A percentile compares a stretch with the other conserved stretches of the same genome.
phyloP scores from a whole-genome alignment of 192 early-diverging fungal genomes.

The Podila horticola region DNA sequence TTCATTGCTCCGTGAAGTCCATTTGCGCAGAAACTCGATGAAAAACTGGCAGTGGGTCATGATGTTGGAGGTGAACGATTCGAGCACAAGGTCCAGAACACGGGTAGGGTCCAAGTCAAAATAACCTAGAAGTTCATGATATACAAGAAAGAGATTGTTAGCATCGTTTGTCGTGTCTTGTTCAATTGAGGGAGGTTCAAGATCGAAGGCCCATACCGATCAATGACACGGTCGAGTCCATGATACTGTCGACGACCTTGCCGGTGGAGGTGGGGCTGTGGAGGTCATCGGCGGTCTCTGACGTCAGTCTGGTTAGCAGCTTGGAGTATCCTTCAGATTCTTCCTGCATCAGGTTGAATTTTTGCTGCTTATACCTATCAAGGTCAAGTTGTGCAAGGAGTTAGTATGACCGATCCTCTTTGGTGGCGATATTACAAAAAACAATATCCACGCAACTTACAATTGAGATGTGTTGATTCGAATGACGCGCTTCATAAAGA shows the following conservation, averaged over 20 bases:
- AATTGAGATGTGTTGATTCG: slow-evolving; percentile 63
- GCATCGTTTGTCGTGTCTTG: background rate
- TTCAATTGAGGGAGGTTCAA: slow-evolving; percentile 3
- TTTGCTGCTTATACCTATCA: slow-evolving; percentile 79
- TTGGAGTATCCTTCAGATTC: slow-evolving; percentile 86
- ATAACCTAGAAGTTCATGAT: slow-evolving; percentile 54
- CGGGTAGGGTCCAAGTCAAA: slow-evolving; percentile 89
- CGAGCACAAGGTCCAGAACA: slow-evolving; percentile 81
- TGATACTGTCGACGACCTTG: slow-evolving; percentile 8
- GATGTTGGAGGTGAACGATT: slow-evolving; percentile 79
- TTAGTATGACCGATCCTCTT: background rate
- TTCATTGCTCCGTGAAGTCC: slow-evolving; percentile 31
- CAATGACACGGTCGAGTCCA: slow-evolving; percentile 4
- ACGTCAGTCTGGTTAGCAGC: slow-evolving; percentile 68
- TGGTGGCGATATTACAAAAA: background rate
- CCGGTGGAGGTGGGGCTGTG: background rate
- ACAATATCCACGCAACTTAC: slow-evolving; percentile 27
- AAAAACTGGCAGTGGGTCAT: slow-evolving; percentile 75
- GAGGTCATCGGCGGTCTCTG: slow-evolving; percentile 29
- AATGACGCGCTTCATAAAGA: slow-evolving; percentile 56
- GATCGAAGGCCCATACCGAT: background rate
- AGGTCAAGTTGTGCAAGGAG: slow-evolving; percentile 5
- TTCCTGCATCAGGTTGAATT: slow-evolving; percentile 86
- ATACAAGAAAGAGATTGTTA: background rate
- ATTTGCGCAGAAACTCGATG: slow-evolving; percentile 67